Conservation (phyloP, 768 basidiomycete genomes). For the Agaricus subrufescens region DNA sequence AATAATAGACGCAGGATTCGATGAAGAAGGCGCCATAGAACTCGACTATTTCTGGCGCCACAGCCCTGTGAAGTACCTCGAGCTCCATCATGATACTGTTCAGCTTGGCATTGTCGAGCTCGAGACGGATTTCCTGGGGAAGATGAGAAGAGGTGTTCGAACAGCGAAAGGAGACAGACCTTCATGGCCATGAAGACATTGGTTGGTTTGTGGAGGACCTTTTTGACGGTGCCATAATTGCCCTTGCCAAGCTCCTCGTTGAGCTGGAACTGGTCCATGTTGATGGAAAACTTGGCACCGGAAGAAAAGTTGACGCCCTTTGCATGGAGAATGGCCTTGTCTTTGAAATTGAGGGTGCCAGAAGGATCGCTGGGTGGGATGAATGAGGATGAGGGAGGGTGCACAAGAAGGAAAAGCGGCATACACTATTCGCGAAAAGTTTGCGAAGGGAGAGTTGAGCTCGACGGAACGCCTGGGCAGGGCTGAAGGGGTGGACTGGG, state of each 20-base stretch:
- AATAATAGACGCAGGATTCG: slow-evolving; percentile 99
- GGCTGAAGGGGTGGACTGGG: background rate
- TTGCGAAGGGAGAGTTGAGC: slow-evolving; percentile 79
- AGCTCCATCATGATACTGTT: slow-evolving; percentile 99
- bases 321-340: slow-evolving; percentile 90
- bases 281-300: slow-evolving; percentile 88
- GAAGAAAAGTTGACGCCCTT: slow-evolving; percentile 82
- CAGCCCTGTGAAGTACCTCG: slow-evolving; percentile 93
- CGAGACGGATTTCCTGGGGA: slow-evolving; percentile 90
- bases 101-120: slow-evolving; percentile 89
- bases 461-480: slow-evolving; percentile 16
- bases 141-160: slow-evolving; percentile 5
- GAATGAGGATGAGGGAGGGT: background rate
- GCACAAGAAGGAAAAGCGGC: slow-evolving; percentile 25
- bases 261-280: slow-evolving; percentile 89
- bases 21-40: slow-evolving; percentile 99
- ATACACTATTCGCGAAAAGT: slow-evolving; percentile 92
- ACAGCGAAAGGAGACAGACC: slow-evolving; percentile 40
- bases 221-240: slow-evolving; percentile 97
- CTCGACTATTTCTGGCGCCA: slow-evolving; percentile 89
- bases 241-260: slow-evolving; percentile 94
- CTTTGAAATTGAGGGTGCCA: slow-evolving; percentile 89
- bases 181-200: slow-evolving; percentile 99
- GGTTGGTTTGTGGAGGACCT: slow-evolving; percentile 89
- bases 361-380: slow-evolving; percentile 73